Base-by-base conservation (phyloP, 1,139 yeast species). In the Candida neerlandica region DNA sequence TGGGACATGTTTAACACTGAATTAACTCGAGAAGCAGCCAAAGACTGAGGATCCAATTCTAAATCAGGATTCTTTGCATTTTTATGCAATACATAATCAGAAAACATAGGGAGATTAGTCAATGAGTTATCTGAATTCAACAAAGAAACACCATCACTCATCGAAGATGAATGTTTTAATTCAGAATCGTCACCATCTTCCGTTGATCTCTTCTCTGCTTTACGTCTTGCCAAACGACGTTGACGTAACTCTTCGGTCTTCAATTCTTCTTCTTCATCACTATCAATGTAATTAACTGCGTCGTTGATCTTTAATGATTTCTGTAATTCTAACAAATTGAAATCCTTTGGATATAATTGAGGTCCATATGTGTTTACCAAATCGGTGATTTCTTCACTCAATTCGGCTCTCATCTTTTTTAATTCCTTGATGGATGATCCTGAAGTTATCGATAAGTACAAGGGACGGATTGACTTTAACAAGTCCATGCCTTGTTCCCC, bases 401-500 rank as follows among this genome's bases (percentile, higher is more conserved):
- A 63, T 55, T 73, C 71, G 32, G 62, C 58, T 52, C 80, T 65
- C 55, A 67, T 62, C 48, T 69, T 67, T 54, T 80, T 81, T 51
- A 78, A 69, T 49, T 80, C 85, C 45, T 70, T 65, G 42, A 84
- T 74, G 34, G 86, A 83, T 51, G 89, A 84, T 14, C 84, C 81
- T 44, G 83, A 78, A 5, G 80, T 79, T 4, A 54, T 54, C 1
- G 96, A 86, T 41, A 91, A 70, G 63, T 90, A 86, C 45, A 92
- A 71, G 0, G 98, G 97, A 55, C 91, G 78, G 53, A 92, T 71
- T 5, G 96, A 85, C 63, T 91, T 90, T 66, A 87, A 81, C 46
- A 89, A 75, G 64, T 94, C 98, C 81, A 89, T 77, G 18, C 99
- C 98, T 56, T 86, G 89, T 63, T 94, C 99, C 46, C 99, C 98